phyloP scores from a whole-genome alignment of 2,329 filamentous ascomycete species.

The Atkinsonella texensis region DNA sequence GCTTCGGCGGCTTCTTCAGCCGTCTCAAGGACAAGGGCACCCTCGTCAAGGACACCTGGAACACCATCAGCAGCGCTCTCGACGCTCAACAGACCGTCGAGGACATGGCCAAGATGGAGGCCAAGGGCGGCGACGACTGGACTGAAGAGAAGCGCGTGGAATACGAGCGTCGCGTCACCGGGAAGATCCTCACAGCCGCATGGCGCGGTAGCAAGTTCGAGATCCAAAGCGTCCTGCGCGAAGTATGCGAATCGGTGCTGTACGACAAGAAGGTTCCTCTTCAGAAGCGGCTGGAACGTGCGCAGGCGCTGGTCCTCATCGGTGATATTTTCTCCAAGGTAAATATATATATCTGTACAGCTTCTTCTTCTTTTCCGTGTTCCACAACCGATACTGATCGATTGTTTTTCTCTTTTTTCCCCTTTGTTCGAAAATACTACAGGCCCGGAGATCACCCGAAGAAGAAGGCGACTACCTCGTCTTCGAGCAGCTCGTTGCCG shows the following conservation, averaged over 20 bases:
- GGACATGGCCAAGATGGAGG: conserved; percentile 94
- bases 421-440: not conserved
- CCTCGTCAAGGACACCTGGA: conserved; percentile 96
- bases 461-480: conserved; percentile 98
- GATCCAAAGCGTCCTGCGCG: conserved; percentile 88
- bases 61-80: conserved; percentile 89
- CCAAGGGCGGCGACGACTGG: conserved; percentile 93
- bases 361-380: not conserved
- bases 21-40: conserved; percentile 93
- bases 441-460: conserved; percentile 83
- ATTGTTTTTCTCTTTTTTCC: too few species aligned
- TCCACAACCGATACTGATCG: too few species aligned
- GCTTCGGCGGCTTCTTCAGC: conserved; percentile 89
- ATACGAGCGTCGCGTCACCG: conserved; percentile 90
- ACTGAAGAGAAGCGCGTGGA: conserved; percentile 94
- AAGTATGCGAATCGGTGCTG: conserved; percentile 84
- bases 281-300: conserved; percentile 79
- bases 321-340: conserved; percentile 86
- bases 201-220: conserved; percentile 97
- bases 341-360: conserved; percentile 15
- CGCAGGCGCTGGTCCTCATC: conserved; percentile 76
- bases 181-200: conserved; percentile 93
- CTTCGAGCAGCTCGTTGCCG: conserved; percentile 94
- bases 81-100: conserved; percentile 98
- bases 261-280: conserved; percentile 68